phyloP scores from a whole-genome alignment of 108 stramenopile species.

The Epipyxis sp. region DNA sequence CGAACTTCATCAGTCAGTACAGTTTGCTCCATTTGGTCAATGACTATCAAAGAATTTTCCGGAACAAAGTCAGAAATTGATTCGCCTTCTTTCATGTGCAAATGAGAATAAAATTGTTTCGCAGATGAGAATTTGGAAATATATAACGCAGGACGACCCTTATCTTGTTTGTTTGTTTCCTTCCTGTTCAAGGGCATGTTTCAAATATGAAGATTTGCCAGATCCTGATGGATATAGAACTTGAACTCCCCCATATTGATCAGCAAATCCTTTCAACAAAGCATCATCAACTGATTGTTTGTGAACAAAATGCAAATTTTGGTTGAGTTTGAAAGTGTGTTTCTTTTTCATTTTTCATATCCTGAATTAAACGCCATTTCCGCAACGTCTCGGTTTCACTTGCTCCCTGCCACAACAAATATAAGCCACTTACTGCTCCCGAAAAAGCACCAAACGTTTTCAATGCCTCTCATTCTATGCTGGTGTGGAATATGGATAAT shows the following conservation, averaged over 20 bases:
- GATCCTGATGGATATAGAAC: background rate
- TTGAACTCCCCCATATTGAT: background rate
- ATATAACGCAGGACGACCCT: slow-evolving; percentile 1
- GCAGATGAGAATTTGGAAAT: slow-evolving; percentile 1
- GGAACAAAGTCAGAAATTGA: slow-evolving; percentile 1
- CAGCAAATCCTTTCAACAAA: background rate
- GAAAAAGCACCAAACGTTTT: background rate
- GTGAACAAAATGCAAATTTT: slow-evolving; percentile 10
- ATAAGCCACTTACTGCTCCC: background rate
- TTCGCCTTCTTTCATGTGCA: slow-evolving; percentile 1
- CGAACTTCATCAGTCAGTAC: slow-evolving; percentile 5
- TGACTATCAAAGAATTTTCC: background rate
- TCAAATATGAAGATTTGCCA: background rate
- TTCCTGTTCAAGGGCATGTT: background rate
- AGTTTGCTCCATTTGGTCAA: slow-evolving; percentile 9
- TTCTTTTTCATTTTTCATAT: background rate
- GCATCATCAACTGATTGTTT: slow-evolving; percentile 6
- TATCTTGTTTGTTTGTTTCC: no score
- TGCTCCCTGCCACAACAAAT: background rate
- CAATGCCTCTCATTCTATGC: slow-evolving; percentile 1
- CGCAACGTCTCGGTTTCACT: background rate
- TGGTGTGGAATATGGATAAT: background rate
- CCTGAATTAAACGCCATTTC: background rate
- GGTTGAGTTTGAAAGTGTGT: slow-evolving; percentile 1
- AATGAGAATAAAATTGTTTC: background rate